These are phyloP conservation scores for Torulaspora quercuum DNA, from an alignment of 805 yeast genomes.

Conservation along the genomic window DNA sequence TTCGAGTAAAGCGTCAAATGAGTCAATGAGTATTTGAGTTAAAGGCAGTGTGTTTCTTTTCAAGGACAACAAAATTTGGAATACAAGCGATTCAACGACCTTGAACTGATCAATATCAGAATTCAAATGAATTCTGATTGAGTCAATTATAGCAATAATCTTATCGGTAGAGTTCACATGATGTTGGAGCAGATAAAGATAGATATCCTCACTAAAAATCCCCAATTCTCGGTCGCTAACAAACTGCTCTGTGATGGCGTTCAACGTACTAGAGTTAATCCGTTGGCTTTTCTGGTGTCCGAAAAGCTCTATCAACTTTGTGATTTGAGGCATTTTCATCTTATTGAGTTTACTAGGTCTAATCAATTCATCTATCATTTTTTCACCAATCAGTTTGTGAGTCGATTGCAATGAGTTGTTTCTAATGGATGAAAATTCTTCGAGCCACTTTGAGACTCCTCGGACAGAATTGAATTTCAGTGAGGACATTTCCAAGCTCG, in stretches of 20 bases:
- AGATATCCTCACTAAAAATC: constrained; percentile 38
- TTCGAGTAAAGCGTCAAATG: constrained; percentile 12
- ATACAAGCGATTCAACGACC: constrained; percentile 20
- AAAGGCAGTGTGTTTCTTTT: constrained; percentile 9
- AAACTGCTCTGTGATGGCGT: constrained; percentile 13
- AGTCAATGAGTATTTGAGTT: constrained; percentile 4
- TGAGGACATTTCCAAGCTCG: constrained; percentile 13
- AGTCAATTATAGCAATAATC: constrained; percentile 16
- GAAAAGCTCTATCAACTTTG: constrained; percentile 13
- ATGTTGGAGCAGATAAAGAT: constrained; percentile 26
- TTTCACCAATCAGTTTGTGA: constrained; percentile 7
- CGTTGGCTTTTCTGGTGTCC: constrained; percentile 8
- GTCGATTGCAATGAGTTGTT: not conserved
- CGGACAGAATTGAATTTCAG: constrained; percentile 19
- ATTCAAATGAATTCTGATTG: constrained; percentile 21
- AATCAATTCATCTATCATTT: constrained; percentile 6
- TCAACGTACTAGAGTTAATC: constrained; percentile 11
- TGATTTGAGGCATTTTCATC: constrained; percentile 11
- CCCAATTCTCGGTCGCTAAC: constrained; percentile 9
- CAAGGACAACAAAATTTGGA: constrained; percentile 15
- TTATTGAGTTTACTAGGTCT: constrained; percentile 17
- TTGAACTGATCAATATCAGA: constrained; percentile 21
- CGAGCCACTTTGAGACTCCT: constrained; percentile 25
- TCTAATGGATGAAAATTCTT: constrained; percentile 7
- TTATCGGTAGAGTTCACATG: constrained; percentile 17